Evolutionary conservation across 2,329 filamentous ascomycete genomes (phyloP), one percentile per base, ranked within the genome.

Genomic region (Cercospora nicotianae): DNA sequence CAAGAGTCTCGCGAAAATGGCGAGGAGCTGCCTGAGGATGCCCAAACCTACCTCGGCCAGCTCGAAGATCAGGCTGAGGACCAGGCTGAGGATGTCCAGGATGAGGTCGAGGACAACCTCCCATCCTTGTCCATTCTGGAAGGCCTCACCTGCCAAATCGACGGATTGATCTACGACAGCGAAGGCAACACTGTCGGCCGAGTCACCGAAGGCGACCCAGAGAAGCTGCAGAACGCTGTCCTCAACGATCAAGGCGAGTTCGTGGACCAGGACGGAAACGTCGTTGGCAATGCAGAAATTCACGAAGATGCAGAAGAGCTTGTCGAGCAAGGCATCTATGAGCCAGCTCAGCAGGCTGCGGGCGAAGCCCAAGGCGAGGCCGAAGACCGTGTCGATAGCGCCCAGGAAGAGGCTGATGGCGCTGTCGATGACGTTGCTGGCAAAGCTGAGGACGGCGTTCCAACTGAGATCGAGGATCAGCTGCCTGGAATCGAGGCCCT

Each of bases 191-290:
- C 82, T 55, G 76, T 85, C 66, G 83, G 83, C 10, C 80, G 79
- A 55, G 77, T 85, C 26, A 75, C 80, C 55, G 83, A 84, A 53
- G 83, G 83, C 61, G 80, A 85, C 68, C 81, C 83, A 66, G 72
- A 80, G 36, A 77, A 84, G 64, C 82, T 85, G 39, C 77, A 83
- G 72, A 82, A 83, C 73, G 79, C 79, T 63, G 81, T 81, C 55
- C 81, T 85, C 69, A 86, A 86, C 72, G 81, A 84, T 68, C 79
- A 85, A 28, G 85, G 85, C 62, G 84, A 86, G 72, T 85, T 87
- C 68, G 75, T 86, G n/a, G 83, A 86, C 67, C 80, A 85, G 3
- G 80, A 84, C 3, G 85, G 85, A 64, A 83, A 85, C 59, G 81
- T 86, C 60, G 78, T 87, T 63, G 85, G 85, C 64, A 81, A 82